Base-by-base conservation (phyloP, 225 moss, liverwort and hornwort genomes). In the Straminergon stramineum region DNA sequence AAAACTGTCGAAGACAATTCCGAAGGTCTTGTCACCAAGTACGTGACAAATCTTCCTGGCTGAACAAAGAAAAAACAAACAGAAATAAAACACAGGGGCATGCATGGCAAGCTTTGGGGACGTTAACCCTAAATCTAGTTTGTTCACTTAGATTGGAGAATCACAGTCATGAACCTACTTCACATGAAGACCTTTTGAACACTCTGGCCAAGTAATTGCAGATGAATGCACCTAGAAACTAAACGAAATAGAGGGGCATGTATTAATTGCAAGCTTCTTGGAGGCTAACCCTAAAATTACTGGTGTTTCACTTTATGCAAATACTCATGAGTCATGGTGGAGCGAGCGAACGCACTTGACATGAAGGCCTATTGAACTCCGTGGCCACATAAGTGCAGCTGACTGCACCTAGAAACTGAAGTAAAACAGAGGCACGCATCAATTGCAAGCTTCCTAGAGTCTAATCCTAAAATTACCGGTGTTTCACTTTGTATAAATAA, bases 1-100 rank as follows among this genome's bases (percentile, higher is more conserved):
- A 83, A 90, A 85, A 53, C 61, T 32, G 62, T 85, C 9, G 87
- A 89, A 88, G 90, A 88, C 48, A 55, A 53, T n/a, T 77, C 91
- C 58, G 82, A 80, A 34, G 78, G 85, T 55, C 83, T 89, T 66
- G 82, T 89, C 57, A 91, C 91, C 70, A 92, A 94, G 94, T 94
- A 91, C 26, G 71, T 86, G 70, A 84, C 20, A 84, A 79, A 13
- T 60, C 53, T 68, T n/a, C 67, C 55, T 68, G 84, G 1, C n/a
- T 87, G 56, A n/a, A 39, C 74, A 52, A 48, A 45, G 27, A n/a
- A 52, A 24, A n/a, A 16, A 22, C 9, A 35, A 9, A 41, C 15
- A 30, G 37, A 81, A 55, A n/a, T 24, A 82, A 65, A 35, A 35
- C 37, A 45, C 21, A 22, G 21, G 61, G 8, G 48, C n/a, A 57